These are phyloP conservation scores for Phytophthora meadii DNA, from an alignment of 352 stramenopile genomes.

Conservation along the genomic window DNA sequence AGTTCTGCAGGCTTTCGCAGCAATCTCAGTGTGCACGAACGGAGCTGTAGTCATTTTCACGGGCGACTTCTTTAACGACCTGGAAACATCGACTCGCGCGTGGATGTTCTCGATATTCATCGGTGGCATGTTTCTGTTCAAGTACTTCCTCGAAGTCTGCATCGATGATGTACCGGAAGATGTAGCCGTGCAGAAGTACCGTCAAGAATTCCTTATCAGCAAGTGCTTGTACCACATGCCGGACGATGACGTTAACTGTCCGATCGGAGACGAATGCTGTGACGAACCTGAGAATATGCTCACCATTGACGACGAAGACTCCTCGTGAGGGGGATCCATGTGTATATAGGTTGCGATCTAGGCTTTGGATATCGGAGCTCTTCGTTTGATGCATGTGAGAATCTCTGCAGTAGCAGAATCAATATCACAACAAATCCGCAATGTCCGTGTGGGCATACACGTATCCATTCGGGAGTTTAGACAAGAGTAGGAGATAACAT, in stretches of 20 bases:
- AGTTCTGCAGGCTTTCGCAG: slow-evolving; percentile 90
- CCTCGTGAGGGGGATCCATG: slow-evolving; percentile 27
- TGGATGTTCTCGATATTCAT: slow-evolving; percentile 88
- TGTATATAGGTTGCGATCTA: slow-evolving; percentile 4
- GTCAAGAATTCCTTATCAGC: slow-evolving; percentile 86
- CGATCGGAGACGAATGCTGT: slow-evolving; percentile 32
- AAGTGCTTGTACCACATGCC: slow-evolving; percentile 88
- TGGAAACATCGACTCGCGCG: slow-evolving; percentile 59
- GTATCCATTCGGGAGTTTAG: too few species aligned
- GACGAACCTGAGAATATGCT: slow-evolving; percentile 56
- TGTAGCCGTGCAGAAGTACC: slow-evolving; percentile 75
- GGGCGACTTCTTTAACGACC: slow-evolving; percentile 74
- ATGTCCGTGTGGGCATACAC: too few species aligned
- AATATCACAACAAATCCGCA: too few species aligned
- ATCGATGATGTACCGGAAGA: slow-evolving; percentile 81
- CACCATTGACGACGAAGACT: slow-evolving; percentile 66
- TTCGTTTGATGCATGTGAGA: neutral
- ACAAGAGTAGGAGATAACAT: too few species aligned
- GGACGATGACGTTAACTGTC: slow-evolving; percentile 70
- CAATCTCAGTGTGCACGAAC: slow-evolving; percentile 94
- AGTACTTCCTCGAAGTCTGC: slow-evolving; percentile 73
- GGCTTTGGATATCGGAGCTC: neutral
- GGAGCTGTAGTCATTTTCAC: slow-evolving; percentile 94
- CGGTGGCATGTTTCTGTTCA: slow-evolving; percentile 85
- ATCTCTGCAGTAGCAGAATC: too few species aligned